These are phyloP conservation scores for Rosa chinensis DNA, from an alignment of 306 rosid genomes.

Conservation along the genomic window DNA sequence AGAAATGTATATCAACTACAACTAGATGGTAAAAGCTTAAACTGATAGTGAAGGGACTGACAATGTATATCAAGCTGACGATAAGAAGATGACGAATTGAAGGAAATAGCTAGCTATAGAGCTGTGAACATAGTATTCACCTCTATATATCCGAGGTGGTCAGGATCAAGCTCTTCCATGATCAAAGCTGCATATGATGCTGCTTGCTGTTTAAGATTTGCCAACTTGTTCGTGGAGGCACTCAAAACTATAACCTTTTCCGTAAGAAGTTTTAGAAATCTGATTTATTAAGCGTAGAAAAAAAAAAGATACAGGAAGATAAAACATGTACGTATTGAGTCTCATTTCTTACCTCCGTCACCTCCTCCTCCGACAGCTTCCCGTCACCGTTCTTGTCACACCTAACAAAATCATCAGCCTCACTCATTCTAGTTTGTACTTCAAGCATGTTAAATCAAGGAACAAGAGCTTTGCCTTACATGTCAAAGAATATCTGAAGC, in stretches of 20 bases:
- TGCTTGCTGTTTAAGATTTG: conserved; percentile 71
- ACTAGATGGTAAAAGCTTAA: background rate
- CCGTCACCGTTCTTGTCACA: conserved; percentile 99
- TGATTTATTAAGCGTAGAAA: conserved; percentile 14
- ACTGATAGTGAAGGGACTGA: background rate
- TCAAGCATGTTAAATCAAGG: background rate
- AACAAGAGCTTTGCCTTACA: conserved; percentile 39
- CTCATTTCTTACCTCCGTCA: conserved; percentile 63
- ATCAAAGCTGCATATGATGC: conserved; percentile 70
- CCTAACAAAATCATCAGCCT: conserved; percentile 46
- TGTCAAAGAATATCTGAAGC: conserved; percentile 91
- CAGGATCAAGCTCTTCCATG: conserved; percentile 96
- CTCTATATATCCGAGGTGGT: conserved; percentile 86
- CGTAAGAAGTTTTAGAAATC: conserved; percentile 28
- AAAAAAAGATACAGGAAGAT: background rate
- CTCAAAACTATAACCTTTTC: conserved; percentile 88
- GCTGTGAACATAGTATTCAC: conserved; percentile 31
- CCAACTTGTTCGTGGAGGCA: conserved; percentile 83
- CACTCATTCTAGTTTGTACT: conserved; percentile 15
- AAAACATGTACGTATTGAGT: conserved; percentile 3
- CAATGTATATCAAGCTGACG: background rate
- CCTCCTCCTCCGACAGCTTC: conserved; percentile 84
- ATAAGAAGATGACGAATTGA: conserved; percentile 3
- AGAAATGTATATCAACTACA: background rate
- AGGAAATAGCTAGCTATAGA: background rate